Conservation (phyloP, 352 stramenopile genomes). For the Phytophthora citrophthora region DNA sequence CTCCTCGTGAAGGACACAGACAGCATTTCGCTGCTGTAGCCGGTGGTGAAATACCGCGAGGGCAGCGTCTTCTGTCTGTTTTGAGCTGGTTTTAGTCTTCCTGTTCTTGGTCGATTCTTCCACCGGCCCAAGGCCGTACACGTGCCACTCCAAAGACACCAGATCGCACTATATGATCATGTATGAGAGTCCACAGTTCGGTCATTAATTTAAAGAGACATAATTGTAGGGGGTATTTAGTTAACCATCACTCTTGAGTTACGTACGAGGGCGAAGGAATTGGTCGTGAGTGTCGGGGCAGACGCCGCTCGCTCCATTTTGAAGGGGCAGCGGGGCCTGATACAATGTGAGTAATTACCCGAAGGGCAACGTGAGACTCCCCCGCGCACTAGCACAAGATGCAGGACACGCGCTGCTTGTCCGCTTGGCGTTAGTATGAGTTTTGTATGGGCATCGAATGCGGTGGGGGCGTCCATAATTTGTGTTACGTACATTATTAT, state of each 20-base stretch:
- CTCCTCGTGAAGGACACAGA: constrained; percentile 33
- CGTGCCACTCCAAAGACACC: constrained; percentile 56
- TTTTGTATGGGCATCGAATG: constrained; percentile 21
- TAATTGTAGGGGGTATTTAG: not conserved
- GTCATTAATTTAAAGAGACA: constrained; percentile 23
- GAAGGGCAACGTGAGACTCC: constrained; percentile 9
- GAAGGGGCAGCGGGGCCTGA: not conserved
- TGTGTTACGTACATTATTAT: not conserved
- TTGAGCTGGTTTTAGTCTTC: constrained; percentile 12
- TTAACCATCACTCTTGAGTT: constrained; percentile 5
- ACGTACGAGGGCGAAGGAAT: constrained; percentile 57
- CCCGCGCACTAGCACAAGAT: constrained; percentile 13
- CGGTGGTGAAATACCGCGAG: constrained; percentile 38
- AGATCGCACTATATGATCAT: constrained; percentile 46
- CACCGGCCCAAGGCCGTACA: constrained; percentile 32
- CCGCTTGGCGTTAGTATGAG: constrained; percentile 18
- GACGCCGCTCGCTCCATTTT: constrained; percentile 47
- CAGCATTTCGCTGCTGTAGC: constrained; percentile 47
- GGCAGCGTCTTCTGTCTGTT: constrained; percentile 21
- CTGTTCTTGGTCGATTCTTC: constrained; percentile 14
- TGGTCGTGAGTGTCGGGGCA: constrained; percentile 37
- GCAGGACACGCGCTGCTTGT: constrained; percentile 20
- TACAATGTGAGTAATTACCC: not conserved
- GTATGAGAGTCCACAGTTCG: constrained; percentile 10
- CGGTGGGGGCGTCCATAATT: constrained; percentile 1